Evolutionary conservation across 1,139 yeast species (phyloP).

Genomic region (Blastobotrys serpentis): DNA sequence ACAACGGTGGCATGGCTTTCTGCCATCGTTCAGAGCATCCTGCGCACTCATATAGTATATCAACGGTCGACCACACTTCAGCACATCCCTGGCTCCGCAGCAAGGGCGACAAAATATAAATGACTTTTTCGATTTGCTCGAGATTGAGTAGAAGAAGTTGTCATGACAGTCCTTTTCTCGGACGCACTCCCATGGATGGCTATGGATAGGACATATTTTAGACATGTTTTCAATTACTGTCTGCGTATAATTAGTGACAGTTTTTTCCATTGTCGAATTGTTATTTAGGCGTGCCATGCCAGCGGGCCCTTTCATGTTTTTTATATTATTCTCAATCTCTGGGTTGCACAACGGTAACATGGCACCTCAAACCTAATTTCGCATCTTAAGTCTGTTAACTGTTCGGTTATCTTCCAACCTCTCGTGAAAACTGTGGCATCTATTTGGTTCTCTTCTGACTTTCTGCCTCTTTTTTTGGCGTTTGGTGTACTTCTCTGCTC

Average conservation of each 20-base stretch:
- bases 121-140: slow-evolving; percentile 3
- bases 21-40: slow-evolving; percentile 17
- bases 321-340: background rate
- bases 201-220: background rate
- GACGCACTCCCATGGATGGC: slow-evolving; percentile 6
- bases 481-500: background rate
- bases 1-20: slow-evolving; percentile 23
- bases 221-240: slow-evolving; percentile 1
- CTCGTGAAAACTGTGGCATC: background rate
- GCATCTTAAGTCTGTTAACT: background rate
- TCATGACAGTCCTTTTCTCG: background rate
- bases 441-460: no score
- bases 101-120: slow-evolving; percentile 22
- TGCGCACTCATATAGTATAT: slow-evolving; percentile 10
- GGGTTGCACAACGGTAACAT: background rate
- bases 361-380: background rate
- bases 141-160: slow-evolving; percentile 5
- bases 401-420: background rate
- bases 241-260: background rate
- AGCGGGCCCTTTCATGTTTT: background rate
- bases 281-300: background rate
- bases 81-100: slow-evolving; percentile 20
- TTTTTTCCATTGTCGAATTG: background rate
- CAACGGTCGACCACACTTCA: background rate
- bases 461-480: no score